phyloP scores from a whole-genome alignment of 1,139 yeast species.

The Geotrichum fermentans region DNA sequence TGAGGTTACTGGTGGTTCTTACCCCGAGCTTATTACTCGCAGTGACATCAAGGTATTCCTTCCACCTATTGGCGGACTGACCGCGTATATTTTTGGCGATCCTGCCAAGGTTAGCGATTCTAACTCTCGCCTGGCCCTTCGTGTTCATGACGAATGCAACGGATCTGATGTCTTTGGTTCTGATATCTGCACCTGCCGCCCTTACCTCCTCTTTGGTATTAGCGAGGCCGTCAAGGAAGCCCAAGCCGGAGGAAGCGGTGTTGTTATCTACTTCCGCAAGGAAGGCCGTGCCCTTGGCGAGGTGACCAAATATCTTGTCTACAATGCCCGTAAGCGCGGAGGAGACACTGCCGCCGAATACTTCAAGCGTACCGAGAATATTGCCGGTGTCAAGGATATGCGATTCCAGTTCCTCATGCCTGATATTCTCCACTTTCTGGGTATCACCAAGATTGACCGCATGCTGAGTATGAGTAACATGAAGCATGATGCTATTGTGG shows the following conservation, averaged over 20 bases:
- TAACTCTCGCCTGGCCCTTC: conserved; percentile 46
- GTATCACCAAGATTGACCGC: conserved; percentile 54
- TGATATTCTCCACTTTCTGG: conserved; percentile 59
- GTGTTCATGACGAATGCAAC: conserved; percentile 62
- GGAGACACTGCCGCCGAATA: conserved; percentile 63
- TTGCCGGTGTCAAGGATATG: conserved; percentile 63
- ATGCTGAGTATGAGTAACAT: conserved; percentile 63
- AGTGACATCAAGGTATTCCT: conserved; percentile 57
- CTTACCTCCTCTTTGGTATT: conserved; percentile 56
- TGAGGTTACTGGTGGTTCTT: conserved; percentile 62
- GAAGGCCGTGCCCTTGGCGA: conserved; percentile 64
- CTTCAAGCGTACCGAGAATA: conserved; percentile 59
- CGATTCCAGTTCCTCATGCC: conserved; percentile 65
- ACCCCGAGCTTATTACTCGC: conserved; percentile 58
- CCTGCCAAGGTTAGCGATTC: conserved; percentile 50
- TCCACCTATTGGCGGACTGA: conserved; percentile 61
- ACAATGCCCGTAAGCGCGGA: conserved; percentile 60
- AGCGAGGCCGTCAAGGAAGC: conserved; percentile 62
- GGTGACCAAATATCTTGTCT: conserved; percentile 59
- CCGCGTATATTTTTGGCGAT: conserved; percentile 59
- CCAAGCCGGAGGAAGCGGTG: conserved; percentile 56
- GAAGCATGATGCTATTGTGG: conserved; percentile 63
- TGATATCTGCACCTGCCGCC: conserved; percentile 62
- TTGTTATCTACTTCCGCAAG: conserved; percentile 57
- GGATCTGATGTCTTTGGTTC: conserved; percentile 64